These are phyloP conservation scores for Gymnopilus junonius DNA, from an alignment of 768 basidiomycete genomes.

Conservation along the genomic window DNA sequence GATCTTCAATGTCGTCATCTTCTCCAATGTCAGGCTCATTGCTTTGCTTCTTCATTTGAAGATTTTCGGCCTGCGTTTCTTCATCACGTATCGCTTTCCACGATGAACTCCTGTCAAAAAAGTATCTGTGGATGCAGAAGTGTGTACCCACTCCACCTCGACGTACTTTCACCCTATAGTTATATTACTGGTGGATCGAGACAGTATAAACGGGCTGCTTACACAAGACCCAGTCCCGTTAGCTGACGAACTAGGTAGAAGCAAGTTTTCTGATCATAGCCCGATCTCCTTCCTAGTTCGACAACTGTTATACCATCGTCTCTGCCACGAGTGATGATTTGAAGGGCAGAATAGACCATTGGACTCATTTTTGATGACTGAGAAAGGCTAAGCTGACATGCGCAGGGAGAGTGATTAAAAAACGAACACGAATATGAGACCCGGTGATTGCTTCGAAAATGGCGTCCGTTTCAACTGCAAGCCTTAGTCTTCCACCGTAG, in stretches of 20 bases:
- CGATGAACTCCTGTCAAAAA: slow-evolving; percentile 73
- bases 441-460: slow-evolving; percentile 84
- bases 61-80: slow-evolving; percentile 53
- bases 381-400: slow-evolving; percentile 6
- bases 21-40: slow-evolving; percentile 33
- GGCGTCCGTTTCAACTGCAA: slow-evolving; percentile 76
- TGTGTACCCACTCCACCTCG: slow-evolving; percentile 78
- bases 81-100: slow-evolving; percentile 81
- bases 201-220: slow-evolving; percentile 28
- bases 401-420: not conserved
- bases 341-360: slow-evolving; percentile 84
- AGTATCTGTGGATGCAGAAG: slow-evolving; percentile 83
- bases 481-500: slow-evolving; percentile 67
- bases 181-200: not conserved
- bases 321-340: slow-evolving; percentile 82
- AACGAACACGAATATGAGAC: slow-evolving; percentile 77
- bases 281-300: slow-evolving; percentile 74
- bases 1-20: slow-evolving; percentile 32
- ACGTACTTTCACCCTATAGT: slow-evolving; percentile 70
- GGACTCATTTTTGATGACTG: slow-evolving; percentile 82
- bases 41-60: slow-evolving; percentile 26
- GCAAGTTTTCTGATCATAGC: slow-evolving; percentile 89
- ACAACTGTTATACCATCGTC: slow-evolving; percentile 80
- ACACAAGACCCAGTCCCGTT: slow-evolving; percentile 76
- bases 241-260: slow-evolving; percentile 85